Evolutionary conservation across 257 asterid genomes (phyloP).

Genomic region (Lavandula angustifolia): DNA sequence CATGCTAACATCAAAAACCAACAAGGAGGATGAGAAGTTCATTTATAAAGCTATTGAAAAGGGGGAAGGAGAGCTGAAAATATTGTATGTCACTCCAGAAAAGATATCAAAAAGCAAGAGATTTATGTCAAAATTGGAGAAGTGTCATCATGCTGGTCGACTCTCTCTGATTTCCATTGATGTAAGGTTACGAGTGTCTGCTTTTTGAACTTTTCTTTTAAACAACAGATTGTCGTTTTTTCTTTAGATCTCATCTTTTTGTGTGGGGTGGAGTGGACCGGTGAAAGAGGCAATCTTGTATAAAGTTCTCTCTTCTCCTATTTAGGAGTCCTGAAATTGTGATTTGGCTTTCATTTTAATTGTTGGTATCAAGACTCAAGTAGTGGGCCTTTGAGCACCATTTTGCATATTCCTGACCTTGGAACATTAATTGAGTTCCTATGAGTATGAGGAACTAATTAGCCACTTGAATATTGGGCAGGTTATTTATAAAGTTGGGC

Average conservation of each 20-base stretch:
- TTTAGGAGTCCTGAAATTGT: constrained; percentile 17
- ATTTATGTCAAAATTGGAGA: constrained; percentile 95
- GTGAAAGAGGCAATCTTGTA: not conserved
- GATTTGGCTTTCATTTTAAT: constrained; percentile 10
- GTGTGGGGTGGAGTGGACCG: not conserved
- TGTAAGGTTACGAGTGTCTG: constrained; percentile 50
- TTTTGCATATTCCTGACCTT: constrained; percentile 14
- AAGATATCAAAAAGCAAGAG: constrained; percentile 98
- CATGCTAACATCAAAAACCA: constrained; percentile 83
- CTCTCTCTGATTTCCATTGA: constrained; percentile 91
- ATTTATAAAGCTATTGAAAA: constrained; percentile 87
- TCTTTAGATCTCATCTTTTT: not conserved
- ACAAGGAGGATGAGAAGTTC: constrained; percentile 85
- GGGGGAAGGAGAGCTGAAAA: constrained; percentile 82
- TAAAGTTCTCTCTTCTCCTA: not conserved
- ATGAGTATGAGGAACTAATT: constrained; percentile 25
- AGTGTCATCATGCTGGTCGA: constrained; percentile 91
- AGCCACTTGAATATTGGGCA: constrained; percentile 15
- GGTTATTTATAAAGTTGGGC: constrained; percentile 5
- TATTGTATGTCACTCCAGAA: constrained; percentile 93
- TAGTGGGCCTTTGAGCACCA: not conserved
- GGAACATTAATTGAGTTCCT: not conserved
- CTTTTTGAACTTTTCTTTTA: constrained; percentile 11
- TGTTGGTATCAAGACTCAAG: constrained; percentile 10
- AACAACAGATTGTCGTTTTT: not conserved